Evolutionary conservation across 1,284 basidiomycete genomes (phyloP).

Genomic region (Pyrrhoderma lamaoense): DNA sequence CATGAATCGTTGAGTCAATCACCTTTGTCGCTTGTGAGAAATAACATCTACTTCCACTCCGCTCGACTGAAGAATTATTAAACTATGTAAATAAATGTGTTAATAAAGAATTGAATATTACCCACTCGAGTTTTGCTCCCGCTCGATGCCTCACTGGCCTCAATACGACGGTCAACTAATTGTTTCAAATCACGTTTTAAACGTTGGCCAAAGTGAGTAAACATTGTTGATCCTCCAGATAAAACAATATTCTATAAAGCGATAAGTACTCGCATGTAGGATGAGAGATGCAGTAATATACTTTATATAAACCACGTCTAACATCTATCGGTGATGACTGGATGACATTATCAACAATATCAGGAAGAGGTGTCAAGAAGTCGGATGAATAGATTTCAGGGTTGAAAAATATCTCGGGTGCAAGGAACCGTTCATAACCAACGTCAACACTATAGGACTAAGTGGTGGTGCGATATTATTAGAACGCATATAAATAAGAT

Average conservation of each 20-base stretch:
- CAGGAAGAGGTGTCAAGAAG: constrained; percentile 94
- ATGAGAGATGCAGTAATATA: constrained; percentile 24
- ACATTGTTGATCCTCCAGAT: constrained; percentile 96
- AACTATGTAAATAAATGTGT: constrained; percentile 15
- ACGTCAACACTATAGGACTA: constrained; percentile 90
- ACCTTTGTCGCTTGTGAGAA: constrained; percentile 95
- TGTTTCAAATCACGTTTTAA: constrained; percentile 94
- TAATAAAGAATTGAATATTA: constrained; percentile 8
- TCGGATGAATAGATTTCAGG: constrained; percentile 98
- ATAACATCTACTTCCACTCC: constrained; percentile 97
- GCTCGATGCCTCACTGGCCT: constrained; percentile 67
- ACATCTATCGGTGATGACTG: constrained; percentile 96
- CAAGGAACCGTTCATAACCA: constrained; percentile 98
- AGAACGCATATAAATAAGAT: background rate
- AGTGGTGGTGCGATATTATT: background rate
- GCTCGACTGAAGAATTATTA: constrained; percentile 53
- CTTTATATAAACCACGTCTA: constrained; percentile 90
- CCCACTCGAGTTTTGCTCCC: constrained; percentile 59
- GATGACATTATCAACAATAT: constrained; percentile 96
- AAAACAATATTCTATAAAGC: constrained; percentile 81
- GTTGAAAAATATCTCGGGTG: constrained; percentile 99
- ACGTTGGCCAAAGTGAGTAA: constrained; percentile 94
- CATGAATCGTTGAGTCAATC: constrained; percentile 17
- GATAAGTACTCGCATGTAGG: background rate
- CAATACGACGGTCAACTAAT: constrained; percentile 87